These are phyloP conservation scores for Hemerocallis citrina DNA, from an alignment of 106 monocot species.

Conservation along the genomic window DNA sequence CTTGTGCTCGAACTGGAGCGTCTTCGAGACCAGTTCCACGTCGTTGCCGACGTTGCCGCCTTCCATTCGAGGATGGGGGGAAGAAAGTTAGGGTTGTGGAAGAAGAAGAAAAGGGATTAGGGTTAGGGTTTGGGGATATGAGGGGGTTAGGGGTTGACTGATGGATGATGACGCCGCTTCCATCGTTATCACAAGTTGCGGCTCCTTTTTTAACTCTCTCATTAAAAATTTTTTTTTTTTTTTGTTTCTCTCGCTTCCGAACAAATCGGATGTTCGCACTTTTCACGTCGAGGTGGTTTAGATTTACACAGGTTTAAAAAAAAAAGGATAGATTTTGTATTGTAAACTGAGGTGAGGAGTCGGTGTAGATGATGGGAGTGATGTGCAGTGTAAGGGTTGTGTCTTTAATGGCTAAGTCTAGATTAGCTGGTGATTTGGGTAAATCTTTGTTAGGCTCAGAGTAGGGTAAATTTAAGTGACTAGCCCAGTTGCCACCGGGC, in stretches of 20 bases:
- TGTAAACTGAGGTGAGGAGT: too few species aligned
- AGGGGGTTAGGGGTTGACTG: constrained; percentile 2
- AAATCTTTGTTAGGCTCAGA: too few species aligned
- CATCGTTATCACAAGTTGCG: constrained; percentile 3
- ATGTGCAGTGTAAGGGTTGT: too few species aligned
- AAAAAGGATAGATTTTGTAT: too few species aligned
- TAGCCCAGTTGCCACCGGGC: too few species aligned
- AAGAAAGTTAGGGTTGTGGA: neutral
- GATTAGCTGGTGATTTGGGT: too few species aligned
- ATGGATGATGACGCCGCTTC: too few species aligned
- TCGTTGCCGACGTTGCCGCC: constrained; percentile 21
- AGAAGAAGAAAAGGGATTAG: neutral
- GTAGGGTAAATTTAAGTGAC: too few species aligned
- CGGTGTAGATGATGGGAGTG: too few species aligned
- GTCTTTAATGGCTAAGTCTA: too few species aligned
- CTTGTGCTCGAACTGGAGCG: constrained; percentile 82
- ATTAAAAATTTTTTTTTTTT: neutral
- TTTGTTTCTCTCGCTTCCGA: neutral
- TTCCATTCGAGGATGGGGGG: neutral
- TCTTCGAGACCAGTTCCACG: constrained; percentile 56
- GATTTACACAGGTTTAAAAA: too few species aligned
- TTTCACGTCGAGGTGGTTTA: neutral
- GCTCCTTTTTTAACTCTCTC: constrained; percentile 9
- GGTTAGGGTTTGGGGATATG: neutral
- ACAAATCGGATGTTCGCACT: neutral